A percentile compares a stretch with the other conserved stretches of the same genome.
These are phyloP conservation scores for Fereydounia khargensis DNA, from an alignment of 1,284 basidiomycete species.

Conservation along the genomic window DNA sequence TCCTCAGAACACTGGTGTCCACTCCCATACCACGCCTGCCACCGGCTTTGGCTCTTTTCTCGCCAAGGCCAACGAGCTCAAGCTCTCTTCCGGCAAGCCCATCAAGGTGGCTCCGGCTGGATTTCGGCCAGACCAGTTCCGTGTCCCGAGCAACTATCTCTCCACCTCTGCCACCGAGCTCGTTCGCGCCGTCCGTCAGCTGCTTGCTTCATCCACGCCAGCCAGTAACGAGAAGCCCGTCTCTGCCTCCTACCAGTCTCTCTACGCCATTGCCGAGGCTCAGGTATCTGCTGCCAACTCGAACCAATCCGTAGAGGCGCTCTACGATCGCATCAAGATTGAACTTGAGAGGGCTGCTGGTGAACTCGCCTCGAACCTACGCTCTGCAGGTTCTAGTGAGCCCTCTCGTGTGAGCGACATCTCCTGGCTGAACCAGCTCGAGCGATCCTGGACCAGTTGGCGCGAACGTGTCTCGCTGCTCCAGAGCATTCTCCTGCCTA, in stretches of 20 bases:
- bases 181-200: constrained; percentile 19
- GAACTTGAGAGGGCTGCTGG: constrained; percentile 41
- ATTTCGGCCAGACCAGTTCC: constrained; percentile 7
- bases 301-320: constrained; percentile 5
- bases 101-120: no score
- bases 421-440: constrained; percentile 31
- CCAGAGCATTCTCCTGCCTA: constrained; percentile 17
- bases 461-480: constrained; percentile 23
- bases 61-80: constrained; percentile 2
- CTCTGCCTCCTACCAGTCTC: constrained; percentile 20
- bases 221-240: not conserved
- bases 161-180: constrained; percentile 15
- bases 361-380: constrained; percentile 12
- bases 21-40: no score
- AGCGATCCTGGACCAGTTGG: constrained; percentile 35
- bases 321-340: constrained; percentile 45
- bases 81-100: not conserved
- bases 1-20: no score
- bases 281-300: constrained; percentile 8
- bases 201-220: constrained; percentile 8
- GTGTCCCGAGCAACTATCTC: constrained; percentile 15
- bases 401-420: constrained; percentile 6
- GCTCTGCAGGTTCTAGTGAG: constrained; percentile 14
- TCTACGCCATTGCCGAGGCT: constrained; percentile 21
- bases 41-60: constrained; percentile 23